These are phyloP conservation scores for Bacterosira constricta DNA, from an alignment of 108 stramenopile genomes.

Conservation along the genomic window DNA sequence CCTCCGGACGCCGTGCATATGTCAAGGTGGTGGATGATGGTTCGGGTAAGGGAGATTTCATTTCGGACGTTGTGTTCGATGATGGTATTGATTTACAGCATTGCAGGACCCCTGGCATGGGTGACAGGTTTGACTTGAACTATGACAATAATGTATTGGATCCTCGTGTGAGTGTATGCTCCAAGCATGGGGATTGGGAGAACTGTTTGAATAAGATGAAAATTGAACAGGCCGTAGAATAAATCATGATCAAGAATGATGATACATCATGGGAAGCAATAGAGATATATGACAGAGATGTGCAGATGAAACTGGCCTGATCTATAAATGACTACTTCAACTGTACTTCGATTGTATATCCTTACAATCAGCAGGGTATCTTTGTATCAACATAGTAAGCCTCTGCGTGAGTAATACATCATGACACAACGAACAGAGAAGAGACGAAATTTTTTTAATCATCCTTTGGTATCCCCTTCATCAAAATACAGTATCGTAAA, in stretches of 20 bases:
- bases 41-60: constrained; percentile 11
- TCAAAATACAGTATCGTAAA: no score
- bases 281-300: not conserved
- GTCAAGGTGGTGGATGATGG: constrained; percentile 33
- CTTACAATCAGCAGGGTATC: not conserved
- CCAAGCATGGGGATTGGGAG: constrained; percentile 49
- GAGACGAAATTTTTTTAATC: no score
- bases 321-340: no score
- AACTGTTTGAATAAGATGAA: constrained; percentile 21
- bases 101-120: not conserved
- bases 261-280: not conserved
- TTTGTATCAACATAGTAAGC: not conserved
- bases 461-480: no score
- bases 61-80: constrained; percentile 34
- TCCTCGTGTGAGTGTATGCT: constrained; percentile 30
- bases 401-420: no score
- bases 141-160: not conserved
- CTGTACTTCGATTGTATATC: not conserved
- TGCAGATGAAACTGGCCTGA: no score
- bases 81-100: not conserved
- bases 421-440: no score
- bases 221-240: not conserved
- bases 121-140: constrained; percentile 14
- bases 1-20: constrained; percentile 24
- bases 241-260: not conserved